Evolutionary conservation across 345 rosid genomes (phyloP), one percentile per base, ranked within the genome.

Genomic region (Brassica rapa): DNA sequence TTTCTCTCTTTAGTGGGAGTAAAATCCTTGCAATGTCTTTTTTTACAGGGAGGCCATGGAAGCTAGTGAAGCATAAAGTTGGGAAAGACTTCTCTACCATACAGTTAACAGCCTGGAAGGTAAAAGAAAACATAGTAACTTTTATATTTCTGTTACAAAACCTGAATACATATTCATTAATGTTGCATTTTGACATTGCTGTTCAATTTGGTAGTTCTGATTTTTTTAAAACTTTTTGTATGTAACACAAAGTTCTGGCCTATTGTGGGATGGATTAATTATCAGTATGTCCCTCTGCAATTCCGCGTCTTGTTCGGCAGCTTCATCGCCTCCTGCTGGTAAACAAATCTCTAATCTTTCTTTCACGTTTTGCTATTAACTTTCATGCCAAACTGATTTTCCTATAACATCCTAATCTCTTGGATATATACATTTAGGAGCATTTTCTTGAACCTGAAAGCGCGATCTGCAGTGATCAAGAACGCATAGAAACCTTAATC

Each of bases 101-200:
- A 64, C 98, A 94, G 64, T 78, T 90, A 71, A 88, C 97, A 29
- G 93, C 97, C 10, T 94, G 98, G 98, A 90, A 85, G 96, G 98
- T 94, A 82, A 35, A 3, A 46, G 2, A 43, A 19, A 8, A 32
- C 8, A 16, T 59, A 43, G 55, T 70, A 8, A 23, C 27, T 65
- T 14, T 35, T 0, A 4, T 16, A 30, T 62, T 33, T 33, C 30
- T 33, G 10, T 64, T 19, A 46, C 29, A 43, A 61, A 41, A 41
- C 51, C 11, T 10, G 23, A 70, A 2, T 19, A 11, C 6, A 64
- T 11, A 9, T 9, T 30, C 33, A 6, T 11, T 60, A 4, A 46
- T 66, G 56, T 75, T 6, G 16, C 57, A 37, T 76, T 76, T 27
- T 76, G 15, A 29, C 15, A 56, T 21, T 37, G 7, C 23, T 23